phyloP scores from a whole-genome alignment of 768 basidiomycete species.

The Termitomyces sp. region DNA sequence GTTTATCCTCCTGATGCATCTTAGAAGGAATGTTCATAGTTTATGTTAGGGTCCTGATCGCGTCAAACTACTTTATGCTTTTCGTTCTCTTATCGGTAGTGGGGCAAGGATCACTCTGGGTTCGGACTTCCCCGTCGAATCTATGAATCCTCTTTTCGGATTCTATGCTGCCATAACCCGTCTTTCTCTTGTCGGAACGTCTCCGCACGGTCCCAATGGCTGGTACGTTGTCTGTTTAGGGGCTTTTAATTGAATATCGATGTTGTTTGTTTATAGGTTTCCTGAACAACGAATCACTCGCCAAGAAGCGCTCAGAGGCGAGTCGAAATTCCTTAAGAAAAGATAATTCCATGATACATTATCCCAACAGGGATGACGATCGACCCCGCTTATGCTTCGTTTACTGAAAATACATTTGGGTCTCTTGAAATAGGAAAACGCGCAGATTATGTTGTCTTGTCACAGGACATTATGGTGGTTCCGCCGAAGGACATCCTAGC shows the following conservation, averaged over 20 bases:
- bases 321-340: neutral
- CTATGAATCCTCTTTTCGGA: conserved; percentile 74
- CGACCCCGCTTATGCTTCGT: conserved; percentile 83
- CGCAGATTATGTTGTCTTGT: conserved; percentile 84
- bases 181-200: conserved; percentile 58
- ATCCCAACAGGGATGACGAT: conserved; percentile 68
- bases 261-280: conserved; percentile 59
- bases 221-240: conserved; percentile 48
- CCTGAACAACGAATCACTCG: conserved; percentile 74
- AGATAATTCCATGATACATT: neutral
- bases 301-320: conserved; percentile 70
- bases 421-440: conserved; percentile 72
- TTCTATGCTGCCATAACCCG: conserved; percentile 89
- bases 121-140: conserved; percentile 88
- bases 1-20: conserved; percentile 13
- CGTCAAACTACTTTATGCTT: conserved; percentile 83
- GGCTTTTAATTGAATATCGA: neutral
- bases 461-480: conserved; percentile 75
- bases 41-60: conserved; percentile 66
- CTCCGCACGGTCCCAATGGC: conserved; percentile 78
- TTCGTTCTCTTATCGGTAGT: conserved; percentile 62
- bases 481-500: conserved; percentile 51
- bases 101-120: conserved; percentile 73
- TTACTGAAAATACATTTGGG: conserved; percentile 69
- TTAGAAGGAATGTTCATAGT: neutral